Evolutionary conservation across 169 alveolate species (phyloP), one percentile per base, ranked within the genome.

Genomic region (Theileria orientalis): DNA sequence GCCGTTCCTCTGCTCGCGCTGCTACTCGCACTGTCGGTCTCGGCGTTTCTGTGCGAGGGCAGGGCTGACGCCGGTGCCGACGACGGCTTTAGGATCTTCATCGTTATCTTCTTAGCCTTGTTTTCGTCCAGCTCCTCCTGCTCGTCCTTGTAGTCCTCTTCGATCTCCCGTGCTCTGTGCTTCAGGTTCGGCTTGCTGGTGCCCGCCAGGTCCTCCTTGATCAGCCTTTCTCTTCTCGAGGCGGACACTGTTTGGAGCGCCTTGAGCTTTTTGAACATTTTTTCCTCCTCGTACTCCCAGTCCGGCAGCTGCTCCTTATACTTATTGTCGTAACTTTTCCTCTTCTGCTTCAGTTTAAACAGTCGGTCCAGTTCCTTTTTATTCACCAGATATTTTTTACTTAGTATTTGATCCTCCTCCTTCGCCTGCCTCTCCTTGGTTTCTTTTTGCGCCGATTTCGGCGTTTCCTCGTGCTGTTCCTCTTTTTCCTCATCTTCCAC

Each of bases 231-330:
- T 0, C 83, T 57, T 14, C 59, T 57, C 13, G 75, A 69, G 27
- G 74, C 78, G 25, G 47, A 47, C 16, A 72, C 88, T 16, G 77
- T 52, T n/a, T 69, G 69, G 11, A 80, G 57, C 46, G 71, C 57
- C 16, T 80, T 69, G 32, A 80, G 71, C 33, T 69, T 63, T 44
- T 77, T 52, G 3, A 80, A 30, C 67, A 88, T 41, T 29, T 69
- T 72, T 23, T 86, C 91, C 76, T 88, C 93, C 73, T 84, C 87
- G 56, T 72, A 63, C 27, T 63, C 9, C 93, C 93, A 88, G 46
- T 64, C 85, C 25, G 84, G 80, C 70, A 83, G 90, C 44, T 83
- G 84, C 60, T 60, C 44, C 56, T 44, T 44, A 51, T 83, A 74
- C 27, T 61, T 72, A n/a, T 73, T 79, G 44, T 84, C 91, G 40